Evolutionary conservation across 2,329 filamentous ascomycete genomes (phyloP), one percentile per base, ranked within the genome.

Genomic region (Xylaria polymorpha): DNA sequence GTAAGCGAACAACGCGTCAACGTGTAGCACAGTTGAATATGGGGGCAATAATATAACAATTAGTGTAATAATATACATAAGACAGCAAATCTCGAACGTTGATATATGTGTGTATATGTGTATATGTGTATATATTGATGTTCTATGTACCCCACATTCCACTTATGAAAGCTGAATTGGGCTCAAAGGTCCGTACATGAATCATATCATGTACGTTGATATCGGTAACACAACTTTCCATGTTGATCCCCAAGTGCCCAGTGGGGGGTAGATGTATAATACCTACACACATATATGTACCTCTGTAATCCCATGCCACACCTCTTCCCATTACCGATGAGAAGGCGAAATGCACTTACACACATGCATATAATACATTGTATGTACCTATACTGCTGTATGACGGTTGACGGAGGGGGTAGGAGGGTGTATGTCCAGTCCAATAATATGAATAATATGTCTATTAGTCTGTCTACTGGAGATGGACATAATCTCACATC

Each of bases 171-270:
- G 56, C 56, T 65, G 56, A 65, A 55, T 25, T 44, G 46, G 46
- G 48, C 25, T 15, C 32, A n/a, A 64, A 64, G 56, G 58, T 61
- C 66, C 66, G 50, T 64, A 64, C 66, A 55, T 68, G 60, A 29
- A 63, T 67, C 57, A 53, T 43, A 56, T 37, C 60, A 56, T 44
- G 22, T 43, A 58, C 6, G 22, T 58, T 41, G 20, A 58, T 43
- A 58, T 25, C 22, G 29, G 39, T 43, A 50, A 56, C 53, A 56
- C 53, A 37, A 39, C 35, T 39, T 56, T 53, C 51, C 50, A 64
- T 53, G 61, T 48, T 55, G 56, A 61, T 64, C 66, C 53, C 61
- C 66, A 48, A 51, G n/a, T 14, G 25, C 15, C 14, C 20, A 44
- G 55, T 58, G 55, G 35, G 55, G 55, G 50, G 46, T 58, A 58